Percentiles rank a stretch among this genome's conserved stretches.
phyloP scores from a whole-genome alignment of 2,329 filamentous ascomycete genomes.

The Dothideomycetidae sp. region DNA sequence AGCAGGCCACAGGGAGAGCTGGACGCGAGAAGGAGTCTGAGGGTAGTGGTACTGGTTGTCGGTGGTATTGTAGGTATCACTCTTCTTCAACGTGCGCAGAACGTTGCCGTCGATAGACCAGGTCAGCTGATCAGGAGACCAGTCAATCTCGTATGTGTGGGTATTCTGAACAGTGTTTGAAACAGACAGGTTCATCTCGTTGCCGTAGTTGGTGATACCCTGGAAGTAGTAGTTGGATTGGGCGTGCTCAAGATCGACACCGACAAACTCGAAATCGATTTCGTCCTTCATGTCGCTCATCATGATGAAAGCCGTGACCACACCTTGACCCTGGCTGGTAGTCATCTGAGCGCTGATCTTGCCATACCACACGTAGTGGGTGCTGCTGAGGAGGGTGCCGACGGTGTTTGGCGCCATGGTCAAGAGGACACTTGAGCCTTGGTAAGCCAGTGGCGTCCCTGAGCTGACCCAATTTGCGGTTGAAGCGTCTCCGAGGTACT shows the following conservation, averaged over 20 bases:
- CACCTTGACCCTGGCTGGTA: constrained; percentile 70
- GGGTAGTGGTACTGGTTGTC: constrained; percentile 73
- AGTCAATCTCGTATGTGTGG: constrained; percentile 88
- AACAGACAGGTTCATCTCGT: constrained; percentile 55
- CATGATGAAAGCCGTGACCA: constrained; percentile 94
- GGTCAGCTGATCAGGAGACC: constrained; percentile 71
- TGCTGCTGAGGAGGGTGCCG: constrained; percentile 73
- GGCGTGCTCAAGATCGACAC: constrained; percentile 57
- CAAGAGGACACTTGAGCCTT: constrained; percentile 55
- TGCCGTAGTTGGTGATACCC: constrained; percentile 72
- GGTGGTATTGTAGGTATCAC: constrained; percentile 75
- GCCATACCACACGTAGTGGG: constrained; percentile 93
- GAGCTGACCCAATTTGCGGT: constrained; percentile 79
- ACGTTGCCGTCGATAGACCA: constrained; percentile 78
- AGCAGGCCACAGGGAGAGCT: constrained; percentile 93
- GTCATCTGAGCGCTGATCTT: constrained; percentile 76
- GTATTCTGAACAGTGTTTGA: constrained; percentile 60
- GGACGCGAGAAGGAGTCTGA: constrained; percentile 78
- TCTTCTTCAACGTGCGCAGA: constrained; percentile 58
- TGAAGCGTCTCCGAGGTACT: constrained; percentile 74
- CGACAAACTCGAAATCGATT: constrained; percentile 93
- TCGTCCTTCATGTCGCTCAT: constrained; percentile 94
- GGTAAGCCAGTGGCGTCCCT: constrained; percentile 54
- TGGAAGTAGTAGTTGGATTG: constrained; percentile 98
- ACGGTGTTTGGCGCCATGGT: constrained; percentile 80